phyloP scores from a whole-genome alignment of 106 monocot genomes.

The Dioscorea alata region DNA sequence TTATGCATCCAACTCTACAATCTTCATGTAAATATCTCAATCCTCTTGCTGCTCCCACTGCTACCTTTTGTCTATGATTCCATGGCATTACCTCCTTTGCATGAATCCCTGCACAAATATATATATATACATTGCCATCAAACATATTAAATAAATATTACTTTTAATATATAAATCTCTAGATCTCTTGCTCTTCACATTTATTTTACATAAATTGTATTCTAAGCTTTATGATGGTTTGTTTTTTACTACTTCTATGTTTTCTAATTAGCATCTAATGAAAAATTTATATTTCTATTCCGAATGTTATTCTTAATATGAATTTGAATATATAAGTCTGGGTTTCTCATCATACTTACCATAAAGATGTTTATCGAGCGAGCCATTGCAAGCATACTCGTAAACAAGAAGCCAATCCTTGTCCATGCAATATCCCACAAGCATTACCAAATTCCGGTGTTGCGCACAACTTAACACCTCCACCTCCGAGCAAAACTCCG shows the following conservation, averaged over 20 bases:
- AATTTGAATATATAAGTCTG: no score
- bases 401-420: conserved; percentile 33
- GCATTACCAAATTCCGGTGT: conserved; percentile 53
- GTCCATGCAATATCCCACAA: conserved; percentile 47
- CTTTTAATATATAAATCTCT: no score
- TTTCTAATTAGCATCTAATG: no score
- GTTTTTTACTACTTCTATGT: no score
- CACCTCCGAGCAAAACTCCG: conserved; percentile 45
- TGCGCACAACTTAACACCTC: conserved; percentile 59
- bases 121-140: background rate
- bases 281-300: no score
- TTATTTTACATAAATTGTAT: no score
- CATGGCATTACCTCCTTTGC: conserved; percentile 1
- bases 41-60: conserved; percentile 51
- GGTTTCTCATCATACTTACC: conserved; percentile 14
- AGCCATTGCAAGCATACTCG: conserved; percentile 47
- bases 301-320: no score
- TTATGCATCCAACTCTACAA: conserved; percentile 35
- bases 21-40: conserved; percentile 63
- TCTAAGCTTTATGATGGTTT: no score
- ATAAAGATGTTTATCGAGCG: conserved; percentile 41
- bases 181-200: no score
- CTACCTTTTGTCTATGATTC: conserved; percentile 22
- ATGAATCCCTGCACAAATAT: background rate
- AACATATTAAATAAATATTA: no score